These are phyloP conservation scores for Anaeramoeba flamelloides DNA, from an alignment of 78 protist species.

Conservation along the genomic window DNA sequence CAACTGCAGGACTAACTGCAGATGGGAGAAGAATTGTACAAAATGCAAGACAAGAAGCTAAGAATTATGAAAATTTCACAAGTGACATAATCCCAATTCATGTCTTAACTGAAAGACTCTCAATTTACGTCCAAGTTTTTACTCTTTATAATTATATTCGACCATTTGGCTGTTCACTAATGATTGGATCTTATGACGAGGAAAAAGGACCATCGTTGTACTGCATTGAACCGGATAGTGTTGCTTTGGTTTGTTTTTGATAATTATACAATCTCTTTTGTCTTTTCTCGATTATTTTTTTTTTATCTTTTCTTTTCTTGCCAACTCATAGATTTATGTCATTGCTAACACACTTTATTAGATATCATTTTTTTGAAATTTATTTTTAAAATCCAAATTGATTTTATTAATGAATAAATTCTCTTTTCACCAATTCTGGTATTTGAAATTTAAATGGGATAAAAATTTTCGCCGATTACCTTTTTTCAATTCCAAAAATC, in stretches of 20 bases:
- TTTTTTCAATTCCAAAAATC: too few relatives aligned
- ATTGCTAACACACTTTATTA: too few relatives aligned
- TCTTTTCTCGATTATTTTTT: neutral
- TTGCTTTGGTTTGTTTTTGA: slow-evolving; percentile 17
- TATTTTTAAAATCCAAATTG: too few relatives aligned
- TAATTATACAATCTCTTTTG: too few relatives aligned
- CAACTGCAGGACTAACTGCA: slow-evolving; percentile 66
- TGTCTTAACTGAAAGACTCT: slow-evolving; percentile 18
- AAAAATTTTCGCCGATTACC: too few relatives aligned
- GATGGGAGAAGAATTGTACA: slow-evolving; percentile 70
- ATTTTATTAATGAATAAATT: too few relatives aligned
- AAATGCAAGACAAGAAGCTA: slow-evolving; percentile 65
- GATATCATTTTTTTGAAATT: too few relatives aligned
- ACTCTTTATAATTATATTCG: slow-evolving; percentile 69
- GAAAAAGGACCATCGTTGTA: slow-evolving; percentile 65
- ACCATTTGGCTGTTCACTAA: slow-evolving; percentile 81
- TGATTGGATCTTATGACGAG: slow-evolving; percentile 47
- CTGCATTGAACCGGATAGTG: slow-evolving; percentile 83
- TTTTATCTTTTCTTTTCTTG: too few relatives aligned
- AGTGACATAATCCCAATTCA: slow-evolving; percentile 50
- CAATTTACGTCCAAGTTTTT: slow-evolving; percentile 43
- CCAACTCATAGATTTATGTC: too few relatives aligned
- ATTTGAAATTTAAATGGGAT: too few relatives aligned
- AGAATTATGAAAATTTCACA: slow-evolving; percentile 34
- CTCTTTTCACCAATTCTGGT: too few relatives aligned